These are phyloP conservation scores for Elasticomyces elasticus DNA, from an alignment of 495 filamentous ascomycete genomes.

Conservation along the genomic window DNA sequence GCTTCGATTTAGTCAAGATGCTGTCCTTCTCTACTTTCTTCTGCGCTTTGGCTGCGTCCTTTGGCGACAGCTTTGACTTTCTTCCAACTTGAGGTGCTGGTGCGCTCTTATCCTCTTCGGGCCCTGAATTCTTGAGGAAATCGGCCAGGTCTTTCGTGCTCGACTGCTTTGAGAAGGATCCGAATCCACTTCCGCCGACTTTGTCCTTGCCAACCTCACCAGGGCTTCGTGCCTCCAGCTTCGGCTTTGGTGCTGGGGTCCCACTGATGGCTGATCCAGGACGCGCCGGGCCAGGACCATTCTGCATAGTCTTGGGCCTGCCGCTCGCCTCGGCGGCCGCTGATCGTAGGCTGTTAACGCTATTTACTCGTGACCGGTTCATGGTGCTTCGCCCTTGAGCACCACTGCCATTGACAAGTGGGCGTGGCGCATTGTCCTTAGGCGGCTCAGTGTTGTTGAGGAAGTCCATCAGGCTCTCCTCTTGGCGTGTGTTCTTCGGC, in stretches of 20 bases:
- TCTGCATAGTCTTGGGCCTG: neutral
- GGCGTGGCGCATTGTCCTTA: constrained; percentile 38
- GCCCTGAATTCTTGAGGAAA: constrained; percentile 67
- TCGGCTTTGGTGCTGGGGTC: neutral
- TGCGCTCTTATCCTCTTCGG: constrained; percentile 29
- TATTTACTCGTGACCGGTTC: constrained; percentile 7
- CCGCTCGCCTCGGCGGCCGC: neutral
- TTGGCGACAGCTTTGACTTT: constrained; percentile 1
- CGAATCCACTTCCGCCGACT: neutral
- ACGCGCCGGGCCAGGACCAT: neutral
- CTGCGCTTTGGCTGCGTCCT: constrained; percentile 7
- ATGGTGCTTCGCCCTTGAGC: constrained; percentile 3
- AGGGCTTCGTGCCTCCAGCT: neutral
- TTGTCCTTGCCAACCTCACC: neutral
- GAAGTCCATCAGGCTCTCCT: constrained; percentile 79
- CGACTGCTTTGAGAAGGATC: neutral
- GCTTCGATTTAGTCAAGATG: constrained; percentile 2
- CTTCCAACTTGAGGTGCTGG: constrained; percentile 15
- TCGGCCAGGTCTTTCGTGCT: constrained; percentile 64
- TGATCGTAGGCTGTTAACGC: constrained; percentile 3
- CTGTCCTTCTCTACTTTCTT: constrained; percentile 12
- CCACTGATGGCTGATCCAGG: neutral
- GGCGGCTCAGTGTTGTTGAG: constrained; percentile 74
- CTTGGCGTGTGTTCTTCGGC: constrained; percentile 32
- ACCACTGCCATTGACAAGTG: constrained; percentile 18